A percentile compares a stretch with the other conserved stretches of the same genome.
phyloP scores from a whole-genome alignment of 768 basidiomycete genomes.

The Leucosporidium creatinivorum region DNA sequence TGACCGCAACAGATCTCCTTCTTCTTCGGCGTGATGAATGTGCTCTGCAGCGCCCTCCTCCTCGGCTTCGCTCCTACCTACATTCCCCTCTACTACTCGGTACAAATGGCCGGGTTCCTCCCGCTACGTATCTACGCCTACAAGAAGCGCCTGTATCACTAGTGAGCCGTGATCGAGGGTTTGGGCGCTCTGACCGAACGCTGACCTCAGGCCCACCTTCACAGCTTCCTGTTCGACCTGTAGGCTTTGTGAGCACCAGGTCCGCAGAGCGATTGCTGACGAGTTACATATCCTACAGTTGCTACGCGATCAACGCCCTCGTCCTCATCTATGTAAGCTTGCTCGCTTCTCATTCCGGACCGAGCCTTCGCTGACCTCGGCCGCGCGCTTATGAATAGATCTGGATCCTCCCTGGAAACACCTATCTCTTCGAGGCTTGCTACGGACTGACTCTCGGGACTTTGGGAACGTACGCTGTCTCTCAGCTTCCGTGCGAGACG shows the following conservation, averaged over 20 bases:
- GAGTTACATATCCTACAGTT: constrained; percentile 44
- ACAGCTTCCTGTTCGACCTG: constrained; percentile 38
- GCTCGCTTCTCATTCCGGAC: too few relatives aligned
- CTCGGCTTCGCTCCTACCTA: constrained; percentile 83
- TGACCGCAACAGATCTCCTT: constrained; percentile 55
- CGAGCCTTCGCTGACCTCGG: not conserved
- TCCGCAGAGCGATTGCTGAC: not conserved
- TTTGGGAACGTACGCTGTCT: constrained; percentile 24
- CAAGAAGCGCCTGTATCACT: constrained; percentile 89
- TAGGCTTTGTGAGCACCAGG: constrained; percentile 13
- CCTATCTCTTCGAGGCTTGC: constrained; percentile 77
- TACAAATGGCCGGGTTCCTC: constrained; percentile 67
- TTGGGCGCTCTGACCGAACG: not conserved
- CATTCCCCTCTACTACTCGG: constrained; percentile 74
- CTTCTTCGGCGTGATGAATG: constrained; percentile 79
- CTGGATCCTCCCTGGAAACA: constrained; percentile 74
- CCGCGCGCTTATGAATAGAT: constrained; percentile 42
- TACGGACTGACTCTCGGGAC: constrained; percentile 79
- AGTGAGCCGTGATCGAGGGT: constrained; percentile 60
- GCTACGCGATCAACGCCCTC: constrained; percentile 88
- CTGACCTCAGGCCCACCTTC: not conserved
- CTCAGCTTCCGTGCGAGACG: not conserved
- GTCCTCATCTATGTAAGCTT: constrained; percentile 61
- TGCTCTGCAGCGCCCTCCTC: constrained; percentile 73
- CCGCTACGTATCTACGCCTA: constrained; percentile 76